phyloP scores from a whole-genome alignment of 2,329 filamentous ascomycete genomes.

The Emericellopsis cladophorae region DNA sequence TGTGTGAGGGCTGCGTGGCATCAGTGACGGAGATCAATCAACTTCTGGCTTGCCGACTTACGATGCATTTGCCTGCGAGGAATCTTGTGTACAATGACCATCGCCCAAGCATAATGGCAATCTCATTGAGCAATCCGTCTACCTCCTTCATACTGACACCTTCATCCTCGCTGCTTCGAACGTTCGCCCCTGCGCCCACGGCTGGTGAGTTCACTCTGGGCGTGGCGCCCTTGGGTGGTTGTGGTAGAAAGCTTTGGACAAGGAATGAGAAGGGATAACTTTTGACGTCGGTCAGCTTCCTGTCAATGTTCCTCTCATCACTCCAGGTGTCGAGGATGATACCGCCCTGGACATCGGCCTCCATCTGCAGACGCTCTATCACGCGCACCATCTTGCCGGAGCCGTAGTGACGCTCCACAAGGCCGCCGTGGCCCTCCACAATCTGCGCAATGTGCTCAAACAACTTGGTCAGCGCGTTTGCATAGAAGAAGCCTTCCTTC shows the following conservation, averaged over 20 bases:
- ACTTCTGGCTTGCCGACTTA: slow-evolving; percentile 27
- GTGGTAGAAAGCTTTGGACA: slow-evolving; percentile 80
- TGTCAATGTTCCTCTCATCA: slow-evolving; percentile 74
- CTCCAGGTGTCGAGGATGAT: slow-evolving; percentile 94
- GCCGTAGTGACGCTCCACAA: slow-evolving; percentile 93
- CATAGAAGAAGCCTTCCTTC: slow-evolving; percentile 82
- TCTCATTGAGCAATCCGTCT: slow-evolving; percentile 76
- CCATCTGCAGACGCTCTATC: slow-evolving; percentile 82
- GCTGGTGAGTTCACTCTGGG: slow-evolving; percentile 69
- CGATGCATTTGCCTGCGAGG: slow-evolving; percentile 72
- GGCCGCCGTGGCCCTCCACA: slow-evolving; percentile 76
- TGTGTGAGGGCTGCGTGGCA: slow-evolving; percentile 32
- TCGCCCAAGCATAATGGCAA: slow-evolving; percentile 79
- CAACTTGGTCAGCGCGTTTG: slow-evolving; percentile 75
- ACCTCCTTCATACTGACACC: slow-evolving; percentile 94
- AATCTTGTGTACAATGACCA: slow-evolving; percentile 93
- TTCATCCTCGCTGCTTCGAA: slow-evolving; percentile 69
- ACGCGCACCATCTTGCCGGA: slow-evolving; percentile 87
- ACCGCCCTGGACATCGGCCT: slow-evolving; percentile 91
- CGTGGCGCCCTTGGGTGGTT: slow-evolving; percentile 50
- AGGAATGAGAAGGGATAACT: slow-evolving; percentile 97
- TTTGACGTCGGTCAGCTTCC: slow-evolving; percentile 87
- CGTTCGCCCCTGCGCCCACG: slow-evolving; percentile 34
- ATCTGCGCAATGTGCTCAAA: slow-evolving; percentile 98
- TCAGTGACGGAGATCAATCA: neutral